A percentile compares a stretch with the other conserved stretches of the same genome.
Conservation (phyloP, 306 rosid genomes). For the Cercis canadensis region DNA sequence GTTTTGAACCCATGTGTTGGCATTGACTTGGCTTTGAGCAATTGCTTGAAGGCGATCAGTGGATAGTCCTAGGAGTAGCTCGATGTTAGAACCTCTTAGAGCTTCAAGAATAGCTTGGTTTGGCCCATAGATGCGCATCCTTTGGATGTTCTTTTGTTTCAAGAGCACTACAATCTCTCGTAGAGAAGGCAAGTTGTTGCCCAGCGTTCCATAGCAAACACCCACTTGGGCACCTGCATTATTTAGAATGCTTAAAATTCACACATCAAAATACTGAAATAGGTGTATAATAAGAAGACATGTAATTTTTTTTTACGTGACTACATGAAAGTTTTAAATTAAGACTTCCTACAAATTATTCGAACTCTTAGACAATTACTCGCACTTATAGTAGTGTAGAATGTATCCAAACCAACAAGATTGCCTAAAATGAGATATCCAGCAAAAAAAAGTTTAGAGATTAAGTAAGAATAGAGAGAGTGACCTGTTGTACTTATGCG, state of each 20-base stretch:
- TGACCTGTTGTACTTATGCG: slow-evolving; percentile 36
- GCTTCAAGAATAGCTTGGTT: slow-evolving; percentile 46
- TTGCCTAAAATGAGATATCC: too few relatives aligned
- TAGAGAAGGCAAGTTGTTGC: slow-evolving; percentile 44
- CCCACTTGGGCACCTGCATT: slow-evolving; percentile 55
- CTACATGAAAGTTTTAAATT: too few relatives aligned
- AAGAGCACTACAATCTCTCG: slow-evolving; percentile 46
- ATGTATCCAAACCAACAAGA: too few relatives aligned
- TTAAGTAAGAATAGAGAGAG: neutral
- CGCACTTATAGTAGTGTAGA: too few relatives aligned
- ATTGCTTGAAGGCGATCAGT: slow-evolving; percentile 28
- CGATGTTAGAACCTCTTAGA: slow-evolving; percentile 54
- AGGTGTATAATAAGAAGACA: too few relatives aligned
- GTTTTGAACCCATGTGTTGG: slow-evolving; percentile 53
- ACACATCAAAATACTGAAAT: too few relatives aligned
- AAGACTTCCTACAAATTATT: too few relatives aligned
- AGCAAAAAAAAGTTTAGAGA: too few relatives aligned
- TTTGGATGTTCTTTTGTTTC: slow-evolving; percentile 40
- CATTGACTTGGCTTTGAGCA: slow-evolving; percentile 42
- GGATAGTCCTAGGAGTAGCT: slow-evolving; percentile 36
- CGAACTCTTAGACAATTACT: too few relatives aligned
- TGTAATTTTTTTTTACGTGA: too few relatives aligned
- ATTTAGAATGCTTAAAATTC: too few relatives aligned
- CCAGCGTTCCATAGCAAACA: slow-evolving; percentile 60
- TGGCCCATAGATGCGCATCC: slow-evolving; percentile 53